Percentiles rank a stretch among this genome's conserved stretches.
These are phyloP conservation scores for Termitomyces sp. DNA, from an alignment of 768 basidiomycete genomes.

Conservation along the genomic window DNA sequence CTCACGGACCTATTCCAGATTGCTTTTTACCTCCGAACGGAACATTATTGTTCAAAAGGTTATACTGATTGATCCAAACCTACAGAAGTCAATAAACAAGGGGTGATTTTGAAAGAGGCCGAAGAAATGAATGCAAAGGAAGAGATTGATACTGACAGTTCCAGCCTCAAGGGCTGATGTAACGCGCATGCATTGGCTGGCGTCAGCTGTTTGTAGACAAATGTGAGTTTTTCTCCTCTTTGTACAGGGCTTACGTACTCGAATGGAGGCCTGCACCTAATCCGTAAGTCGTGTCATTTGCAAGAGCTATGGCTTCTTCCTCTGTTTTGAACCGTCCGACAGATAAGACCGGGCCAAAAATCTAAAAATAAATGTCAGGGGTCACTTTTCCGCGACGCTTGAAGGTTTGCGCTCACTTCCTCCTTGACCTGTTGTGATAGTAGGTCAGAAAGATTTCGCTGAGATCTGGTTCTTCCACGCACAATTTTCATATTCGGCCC, in stretches of 20 bases:
- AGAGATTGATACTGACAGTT: conserved; percentile 49
- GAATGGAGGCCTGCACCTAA: conserved; percentile 90
- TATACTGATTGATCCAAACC: conserved; percentile 95
- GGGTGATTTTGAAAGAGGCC: background rate
- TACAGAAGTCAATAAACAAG: conserved; percentile 17
- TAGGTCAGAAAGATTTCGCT: background rate
- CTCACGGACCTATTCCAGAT: conserved; percentile 71
- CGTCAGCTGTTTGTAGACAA: conserved; percentile 47
- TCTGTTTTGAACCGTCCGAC: conserved; percentile 83
- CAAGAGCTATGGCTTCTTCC: conserved; percentile 76
- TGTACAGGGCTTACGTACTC: conserved; percentile 39
- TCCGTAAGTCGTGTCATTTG: conserved; percentile 88
- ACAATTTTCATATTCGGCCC: conserved; percentile 83
- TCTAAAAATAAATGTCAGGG: conserved; percentile 37
- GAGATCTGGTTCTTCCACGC: conserved; percentile 18
- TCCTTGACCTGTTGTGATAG: conserved; percentile 50
- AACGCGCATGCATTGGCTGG: conserved; percentile 85
- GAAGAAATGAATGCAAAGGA: background rate
- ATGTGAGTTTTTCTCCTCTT: conserved; percentile 2
- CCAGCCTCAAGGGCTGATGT: conserved; percentile 84
- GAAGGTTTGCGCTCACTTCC: conserved; percentile 40
- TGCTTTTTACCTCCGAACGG: conserved; percentile 97
- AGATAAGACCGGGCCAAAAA: conserved; percentile 91
- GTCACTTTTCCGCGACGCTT: background rate
- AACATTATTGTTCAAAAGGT: conserved; percentile 75